Percentiles rank a stretch among this genome's conserved stretches.
These are phyloP conservation scores for Fusarium foetens DNA, from an alignment of 2,329 filamentous ascomycete species.

Conservation along the genomic window DNA sequence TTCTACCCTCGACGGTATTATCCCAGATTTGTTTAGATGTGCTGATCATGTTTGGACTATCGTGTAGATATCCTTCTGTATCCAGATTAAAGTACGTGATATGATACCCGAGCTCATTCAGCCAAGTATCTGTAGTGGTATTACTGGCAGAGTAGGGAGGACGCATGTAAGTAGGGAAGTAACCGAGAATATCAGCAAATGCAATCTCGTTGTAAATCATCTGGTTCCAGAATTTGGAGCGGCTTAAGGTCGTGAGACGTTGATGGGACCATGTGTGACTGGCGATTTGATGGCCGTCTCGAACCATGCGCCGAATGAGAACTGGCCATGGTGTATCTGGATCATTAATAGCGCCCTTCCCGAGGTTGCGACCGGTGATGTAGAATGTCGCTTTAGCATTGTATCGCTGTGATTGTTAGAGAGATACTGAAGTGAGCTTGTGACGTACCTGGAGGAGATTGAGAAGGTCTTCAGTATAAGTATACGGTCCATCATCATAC, in stretches of 20 bases:
- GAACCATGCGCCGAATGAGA: conserved; percentile 57
- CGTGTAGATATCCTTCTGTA: conserved; percentile 68
- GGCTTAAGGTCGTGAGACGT: conserved; percentile 52
- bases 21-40: conserved; percentile 55
- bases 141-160: conserved; percentile 60
- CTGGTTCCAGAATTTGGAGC: conserved; percentile 50
- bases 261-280: conserved; percentile 62
- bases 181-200: conserved; percentile 53
- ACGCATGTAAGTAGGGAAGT: conserved; percentile 57
- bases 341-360: conserved; percentile 57
- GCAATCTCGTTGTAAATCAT: conserved; percentile 58
- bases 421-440: rapidly evolving
- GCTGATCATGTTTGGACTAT: conserved; percentile 59
- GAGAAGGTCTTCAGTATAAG: conserved; percentile 56
- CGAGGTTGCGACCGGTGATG: conserved; percentile 50
- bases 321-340: conserved; percentile 48
- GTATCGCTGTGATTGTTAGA: conserved; percentile 41
- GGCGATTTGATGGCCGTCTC: conserved; percentile 69
- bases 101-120: conserved; percentile 63
- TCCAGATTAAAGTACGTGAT: conserved; percentile 69
- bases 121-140: conserved; percentile 50
- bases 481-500: conserved; percentile 59
- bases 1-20: conserved; percentile 48
- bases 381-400: conserved; percentile 54
- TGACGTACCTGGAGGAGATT: conserved; percentile 47